Evolutionary conservation across 2,329 filamentous ascomycete species (phyloP).

Genomic region (Acephala macrosclerotiorum): DNA sequence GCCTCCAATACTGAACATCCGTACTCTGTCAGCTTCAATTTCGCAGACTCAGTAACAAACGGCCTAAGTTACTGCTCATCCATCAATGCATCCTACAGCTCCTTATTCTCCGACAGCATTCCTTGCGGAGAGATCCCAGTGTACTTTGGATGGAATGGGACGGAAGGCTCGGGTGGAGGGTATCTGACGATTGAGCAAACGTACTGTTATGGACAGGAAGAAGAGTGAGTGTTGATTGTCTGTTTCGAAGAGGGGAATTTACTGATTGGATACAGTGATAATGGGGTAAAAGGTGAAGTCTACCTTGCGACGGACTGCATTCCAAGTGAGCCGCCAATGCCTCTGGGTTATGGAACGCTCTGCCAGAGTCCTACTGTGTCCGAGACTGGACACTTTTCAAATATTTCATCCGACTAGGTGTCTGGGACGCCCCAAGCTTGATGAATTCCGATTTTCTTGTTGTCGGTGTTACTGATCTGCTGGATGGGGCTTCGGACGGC

Average conservation of each 20-base stretch:
- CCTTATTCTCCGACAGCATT: conserved; percentile 7
- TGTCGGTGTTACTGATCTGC: too few relatives aligned
- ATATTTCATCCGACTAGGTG: neutral
- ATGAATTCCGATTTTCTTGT: neutral
- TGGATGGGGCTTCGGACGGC: too few relatives aligned
- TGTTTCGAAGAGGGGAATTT: too few relatives aligned
- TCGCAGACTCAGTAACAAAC: conserved; percentile 5
- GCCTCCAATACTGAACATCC: conserved; percentile 22
- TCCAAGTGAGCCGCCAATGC: neutral
- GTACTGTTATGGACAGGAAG: neutral
- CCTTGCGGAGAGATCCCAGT: conserved; percentile 24
- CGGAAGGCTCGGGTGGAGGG: neutral
- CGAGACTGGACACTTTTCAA: neutral
- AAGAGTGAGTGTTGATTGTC: too few relatives aligned
- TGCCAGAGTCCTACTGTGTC: neutral
- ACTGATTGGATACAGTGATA: too few relatives aligned
- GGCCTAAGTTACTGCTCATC: neutral
- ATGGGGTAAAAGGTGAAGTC: neutral
- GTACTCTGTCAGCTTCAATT: conserved; percentile 24
- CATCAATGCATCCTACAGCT: conserved; percentile 6
- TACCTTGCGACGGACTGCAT: neutral
- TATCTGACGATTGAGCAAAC: neutral
- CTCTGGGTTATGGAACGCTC: neutral
- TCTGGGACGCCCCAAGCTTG: neutral
- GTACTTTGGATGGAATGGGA: conserved; percentile 16